Base-by-base conservation (phyloP, 2,329 filamentous ascomycete species). In the Xylaria sp. region DNA sequence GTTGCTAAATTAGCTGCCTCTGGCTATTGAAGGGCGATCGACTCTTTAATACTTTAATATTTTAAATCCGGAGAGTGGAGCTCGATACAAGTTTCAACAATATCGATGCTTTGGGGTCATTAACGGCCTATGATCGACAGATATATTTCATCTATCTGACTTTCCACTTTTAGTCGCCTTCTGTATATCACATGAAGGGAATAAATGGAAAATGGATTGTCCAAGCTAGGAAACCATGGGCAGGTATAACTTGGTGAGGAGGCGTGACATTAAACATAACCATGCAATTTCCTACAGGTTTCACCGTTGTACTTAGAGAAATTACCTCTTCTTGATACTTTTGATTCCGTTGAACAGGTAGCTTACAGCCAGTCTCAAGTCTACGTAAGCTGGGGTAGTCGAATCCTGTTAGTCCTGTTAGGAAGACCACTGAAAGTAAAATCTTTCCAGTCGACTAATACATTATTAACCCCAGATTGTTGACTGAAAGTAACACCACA, bases 1-100 rank as follows among this genome's bases (percentile, higher is more conserved):
- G 67, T 74, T 33, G 71, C 70, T 23, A 71, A 67, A 53, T 26
- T 72, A 23, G 73, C 73, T 31, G 67, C 54, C 26, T 71, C 54
- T 42, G 64, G 63, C 1, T 64, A 67, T 3, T 42, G 36, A 58
- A 58, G n/a, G 7, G 3, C 20, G 6, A 23, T 56, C 3, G 11
- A 38, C 51, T 20, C 26, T 54, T 26, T 0, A 10, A 9, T 5
- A 23, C n/a, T 23, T 62, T 42, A 28, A 54, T 17, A 15, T 44
- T 0, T 20, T 17, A 42, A 28, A 2, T 4, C 44, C 48, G 10
- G 23, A 53, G 17, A 23, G 23, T 6, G 10, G 11, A 36, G 42
- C 6, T 48, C 3, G 9, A 38, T 33, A 3, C 15, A 33, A n/a
- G 15, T 33, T 31, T 53, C 7, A 31, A 33, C 10, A 33, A 7